Evolutionary conservation across 2,329 filamentous ascomycete genomes (phyloP), one percentile per base, ranked within the genome.

Genomic region (Claviceps africana): DNA sequence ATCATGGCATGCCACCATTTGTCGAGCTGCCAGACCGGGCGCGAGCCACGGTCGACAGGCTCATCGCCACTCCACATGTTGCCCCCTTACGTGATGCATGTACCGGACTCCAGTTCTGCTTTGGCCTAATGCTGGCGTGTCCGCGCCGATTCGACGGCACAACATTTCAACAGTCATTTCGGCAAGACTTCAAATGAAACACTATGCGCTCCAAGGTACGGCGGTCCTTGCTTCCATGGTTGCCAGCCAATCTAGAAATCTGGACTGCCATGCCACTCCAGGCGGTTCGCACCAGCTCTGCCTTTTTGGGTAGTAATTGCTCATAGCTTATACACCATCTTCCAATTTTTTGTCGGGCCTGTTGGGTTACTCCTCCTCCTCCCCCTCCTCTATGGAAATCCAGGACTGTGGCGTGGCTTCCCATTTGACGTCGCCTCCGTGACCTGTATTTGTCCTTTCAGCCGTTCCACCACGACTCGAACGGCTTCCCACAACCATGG

Each of bases 81-180:
- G 25, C 3, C 25, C 25, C 25, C 3, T 25, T 25, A 25, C 40
- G 40, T 9, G 10, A 11, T 13, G 9, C 33, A 43, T 30, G 31
- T 21, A 21, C 28, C 47, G 58, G 58, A 56, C 59, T 58, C 53
- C 57, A 55, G 53, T 56, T 53, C 56, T 56, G 56, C 57, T 60
- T 62, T 62, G 64, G 60, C 57, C 52, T 54, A 56, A 55, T n/a
- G 47, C 55, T 64, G 61, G 63, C 59, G 58, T 64, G 57, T 57
- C 55, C 61, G 60, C 63, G 62, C 62, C 64, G 63, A 61, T 63
- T 60, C 46, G 42, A 44, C 15, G 42, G 11, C 21, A 19, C 19
- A 19, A 22, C 40, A 43, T 22, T 43, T 19, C 22, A 11, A 19
- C 33, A 25, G 28, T 39, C 33, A 48, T 4, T 48, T 25, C 22